Percentiles rank a stretch among this genome's conserved stretches.
phyloP scores from a whole-genome alignment of 805 yeast genomes.

The Saturnispora serradocipensis region DNA sequence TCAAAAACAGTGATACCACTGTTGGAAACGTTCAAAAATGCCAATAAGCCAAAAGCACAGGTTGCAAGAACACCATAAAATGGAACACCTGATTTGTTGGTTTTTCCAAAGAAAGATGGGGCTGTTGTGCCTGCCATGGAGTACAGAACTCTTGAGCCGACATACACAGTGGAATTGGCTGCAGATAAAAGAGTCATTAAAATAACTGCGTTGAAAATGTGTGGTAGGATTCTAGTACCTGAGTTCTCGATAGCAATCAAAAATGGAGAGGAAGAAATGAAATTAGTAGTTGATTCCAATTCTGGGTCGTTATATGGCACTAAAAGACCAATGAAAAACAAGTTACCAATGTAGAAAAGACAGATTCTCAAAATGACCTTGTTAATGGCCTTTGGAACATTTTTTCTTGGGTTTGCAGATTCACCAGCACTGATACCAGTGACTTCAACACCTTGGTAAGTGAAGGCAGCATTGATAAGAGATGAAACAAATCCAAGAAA shows the following conservation, averaged over 20 bases:
- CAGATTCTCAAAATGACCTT: slow-evolving; percentile 58
- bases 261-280: slow-evolving; percentile 56
- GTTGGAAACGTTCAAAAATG: slow-evolving; percentile 56
- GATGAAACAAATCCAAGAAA: slow-evolving; percentile 64
- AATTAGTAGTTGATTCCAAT: slow-evolving; percentile 29
- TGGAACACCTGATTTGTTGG: slow-evolving; percentile 54
- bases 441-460: slow-evolving; percentile 70
- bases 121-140: slow-evolving; percentile 53
- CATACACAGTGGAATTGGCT: slow-evolving; percentile 65
- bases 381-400: slow-evolving; percentile 63
- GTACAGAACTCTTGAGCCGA: slow-evolving; percentile 58
- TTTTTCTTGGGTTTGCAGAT: slow-evolving; percentile 53
- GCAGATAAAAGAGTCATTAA: slow-evolving; percentile 62
- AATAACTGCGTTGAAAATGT: slow-evolving; percentile 63
- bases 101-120: slow-evolving; percentile 47
- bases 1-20: slow-evolving; percentile 48
- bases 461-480: slow-evolving; percentile 64
- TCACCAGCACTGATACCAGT: slow-evolving; percentile 71
- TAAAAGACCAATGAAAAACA: slow-evolving; percentile 59
- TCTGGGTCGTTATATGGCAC: slow-evolving; percentile 59
- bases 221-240: slow-evolving; percentile 56
- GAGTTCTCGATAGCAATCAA: slow-evolving; percentile 60
- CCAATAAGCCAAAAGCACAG: slow-evolving; percentile 43
- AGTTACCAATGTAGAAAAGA: slow-evolving; percentile 52
- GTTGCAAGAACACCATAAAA: slow-evolving; percentile 44